These are phyloP conservation scores for Ambrosia trifida DNA, from an alignment of 129 eudicot species.

Conservation along the genomic window DNA sequence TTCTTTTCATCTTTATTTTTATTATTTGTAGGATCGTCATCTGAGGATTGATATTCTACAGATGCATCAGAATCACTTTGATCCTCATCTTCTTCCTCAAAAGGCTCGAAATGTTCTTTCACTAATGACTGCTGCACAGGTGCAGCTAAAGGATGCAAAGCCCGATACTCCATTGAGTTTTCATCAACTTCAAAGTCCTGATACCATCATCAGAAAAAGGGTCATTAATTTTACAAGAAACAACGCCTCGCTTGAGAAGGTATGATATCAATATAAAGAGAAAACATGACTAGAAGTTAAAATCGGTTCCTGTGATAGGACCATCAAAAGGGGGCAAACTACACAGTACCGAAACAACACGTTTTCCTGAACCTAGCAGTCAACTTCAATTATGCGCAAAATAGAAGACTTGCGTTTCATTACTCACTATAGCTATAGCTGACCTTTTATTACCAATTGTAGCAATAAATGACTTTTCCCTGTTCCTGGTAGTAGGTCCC, in stretches of 20 bases:
- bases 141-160: conserved; percentile 83
- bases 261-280: neutral
- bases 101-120: conserved; percentile 80
- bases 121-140: conserved; percentile 62
- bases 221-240: neutral
- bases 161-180: conserved; percentile 66
- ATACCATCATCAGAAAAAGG: neutral
- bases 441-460: too few species aligned
- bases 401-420: too few species aligned
- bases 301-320: neutral
- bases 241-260: neutral
- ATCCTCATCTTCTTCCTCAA: conserved; percentile 44
- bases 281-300: neutral
- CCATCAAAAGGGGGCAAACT: neutral
- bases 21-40: conserved; percentile 42
- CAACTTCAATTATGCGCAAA: too few species aligned
- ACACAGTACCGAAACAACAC: neutral
- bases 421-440: too few species aligned
- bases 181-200: conserved; percentile 93
- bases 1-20: conserved; percentile 37
- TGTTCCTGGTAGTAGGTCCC: too few species aligned
- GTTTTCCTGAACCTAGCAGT: neutral
- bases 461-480: too few species aligned
- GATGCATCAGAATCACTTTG: conserved; percentile 56
- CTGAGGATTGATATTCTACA: conserved; percentile 44